These are phyloP conservation scores for Chlorella variabilis DNA, from an alignment of 163 green algal species.

Conservation along the genomic window DNA sequence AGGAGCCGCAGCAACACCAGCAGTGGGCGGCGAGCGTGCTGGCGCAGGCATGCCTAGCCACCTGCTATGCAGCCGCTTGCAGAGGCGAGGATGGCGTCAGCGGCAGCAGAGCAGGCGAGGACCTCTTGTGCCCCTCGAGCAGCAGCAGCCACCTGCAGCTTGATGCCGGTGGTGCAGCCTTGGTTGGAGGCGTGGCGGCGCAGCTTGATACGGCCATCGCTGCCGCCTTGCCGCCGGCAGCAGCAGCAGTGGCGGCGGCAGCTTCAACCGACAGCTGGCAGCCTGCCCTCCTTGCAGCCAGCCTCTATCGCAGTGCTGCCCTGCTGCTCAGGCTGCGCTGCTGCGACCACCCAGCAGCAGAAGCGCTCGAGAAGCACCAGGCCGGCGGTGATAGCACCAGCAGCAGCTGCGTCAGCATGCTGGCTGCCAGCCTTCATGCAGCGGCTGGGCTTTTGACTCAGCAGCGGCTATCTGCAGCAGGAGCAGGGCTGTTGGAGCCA, in stretches of 20 bases:
- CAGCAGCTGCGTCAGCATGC: not conserved
- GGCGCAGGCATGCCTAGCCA: not conserved
- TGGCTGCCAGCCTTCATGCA: not conserved
- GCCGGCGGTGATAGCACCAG: not conserved
- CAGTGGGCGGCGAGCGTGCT: conserved; percentile 11
- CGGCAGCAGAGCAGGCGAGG: not conserved
- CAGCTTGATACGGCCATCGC: not conserved
- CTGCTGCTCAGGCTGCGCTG: conserved; percentile 28
- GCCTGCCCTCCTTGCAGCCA: not conserved
- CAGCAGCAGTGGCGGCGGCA: too few relatives aligned
- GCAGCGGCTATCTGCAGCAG: not conserved
- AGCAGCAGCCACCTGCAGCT: not conserved
- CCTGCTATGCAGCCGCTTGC: not conserved
- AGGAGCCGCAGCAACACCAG: not conserved
- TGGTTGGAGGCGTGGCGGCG: not conserved
- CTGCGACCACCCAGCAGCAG: conserved; percentile 6
- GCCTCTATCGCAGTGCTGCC: conserved; percentile 1
- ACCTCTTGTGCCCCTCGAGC: not conserved
- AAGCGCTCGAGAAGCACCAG: not conserved
- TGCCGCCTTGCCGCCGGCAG: conserved; percentile 1
- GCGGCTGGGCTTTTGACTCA: not conserved
- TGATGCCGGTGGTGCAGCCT: too few relatives aligned
- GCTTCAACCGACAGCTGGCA: not conserved
- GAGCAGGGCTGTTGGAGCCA: not conserved
- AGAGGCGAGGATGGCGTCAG: not conserved